A percentile compares a stretch with the other conserved stretches of the same genome.
These are phyloP conservation scores for Dianthus caryophyllus DNA, from an alignment of 148 eudicot species.

Conservation along the genomic window DNA sequence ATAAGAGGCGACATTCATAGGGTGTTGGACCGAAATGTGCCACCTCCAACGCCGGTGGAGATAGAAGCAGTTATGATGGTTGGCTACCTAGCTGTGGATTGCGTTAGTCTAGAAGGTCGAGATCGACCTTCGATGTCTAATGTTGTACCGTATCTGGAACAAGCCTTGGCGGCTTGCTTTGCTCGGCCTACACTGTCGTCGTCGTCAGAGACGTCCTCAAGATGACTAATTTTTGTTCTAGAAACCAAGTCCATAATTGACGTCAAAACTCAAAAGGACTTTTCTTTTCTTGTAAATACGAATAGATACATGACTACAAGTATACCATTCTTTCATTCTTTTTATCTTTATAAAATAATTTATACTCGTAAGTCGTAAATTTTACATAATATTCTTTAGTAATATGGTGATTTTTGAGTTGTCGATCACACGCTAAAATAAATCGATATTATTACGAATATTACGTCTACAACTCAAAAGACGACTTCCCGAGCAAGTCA, in stretches of 20 bases:
- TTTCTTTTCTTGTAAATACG: constrained; percentile 25
- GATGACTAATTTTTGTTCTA: constrained; percentile 15
- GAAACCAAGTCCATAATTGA: constrained; percentile 22
- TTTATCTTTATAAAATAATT: neutral
- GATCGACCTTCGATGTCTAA: constrained; percentile 69
- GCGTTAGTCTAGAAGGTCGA: constrained; percentile 45
- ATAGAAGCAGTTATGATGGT: constrained; percentile 63
- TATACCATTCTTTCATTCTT: constrained; percentile 23
- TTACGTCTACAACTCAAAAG: no score
- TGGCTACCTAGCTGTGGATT: constrained; percentile 68
- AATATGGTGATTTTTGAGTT: no score
- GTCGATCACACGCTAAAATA: no score
- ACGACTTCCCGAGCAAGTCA: no score
- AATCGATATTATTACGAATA: no score
- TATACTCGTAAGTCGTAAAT: neutral
- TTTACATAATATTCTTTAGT: no score
- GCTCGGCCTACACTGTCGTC: constrained; percentile 35
- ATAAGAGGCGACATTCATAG: constrained; percentile 58
- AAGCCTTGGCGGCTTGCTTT: constrained; percentile 53
- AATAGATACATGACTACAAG: no score
- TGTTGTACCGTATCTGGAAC: constrained; percentile 55
- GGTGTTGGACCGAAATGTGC: constrained; percentile 47
- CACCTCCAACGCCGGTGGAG: constrained; percentile 78
- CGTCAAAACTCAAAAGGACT: constrained; percentile 9
- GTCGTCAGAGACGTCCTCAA: constrained; percentile 33